A percentile compares a stretch with the other conserved stretches of the same genome.
phyloP scores from a whole-genome alignment of 495 filamentous ascomycete species.

The Penicillium verhagenii region DNA sequence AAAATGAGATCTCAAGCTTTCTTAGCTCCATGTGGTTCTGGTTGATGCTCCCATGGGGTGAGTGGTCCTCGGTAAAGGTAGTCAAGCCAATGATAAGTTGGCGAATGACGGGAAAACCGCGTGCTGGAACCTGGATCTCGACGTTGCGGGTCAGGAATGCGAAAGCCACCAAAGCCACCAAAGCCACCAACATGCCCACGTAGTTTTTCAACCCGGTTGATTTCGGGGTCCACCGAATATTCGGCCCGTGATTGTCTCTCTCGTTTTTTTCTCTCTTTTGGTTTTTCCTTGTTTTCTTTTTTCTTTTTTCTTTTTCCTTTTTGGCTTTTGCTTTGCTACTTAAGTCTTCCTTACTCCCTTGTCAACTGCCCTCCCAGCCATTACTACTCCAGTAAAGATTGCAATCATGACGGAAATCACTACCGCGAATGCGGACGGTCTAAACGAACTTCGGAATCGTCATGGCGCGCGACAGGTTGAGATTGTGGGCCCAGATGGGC shows the following conservation, averaged over 20 bases:
- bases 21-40: background rate
- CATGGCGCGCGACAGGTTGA: constrained; percentile 10
- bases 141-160: background rate
- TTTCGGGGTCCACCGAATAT: background rate
- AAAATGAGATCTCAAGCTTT: constrained; percentile 2
- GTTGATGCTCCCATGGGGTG: background rate
- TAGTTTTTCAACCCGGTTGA: background rate
- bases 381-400: too few species aligned
- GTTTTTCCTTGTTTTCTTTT: background rate
- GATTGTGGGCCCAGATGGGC: constrained; percentile 13
- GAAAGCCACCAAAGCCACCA: background rate
- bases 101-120: background rate
- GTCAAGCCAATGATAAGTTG: background rate
- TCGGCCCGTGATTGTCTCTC: constrained; percentile 2
- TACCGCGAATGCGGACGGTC: background rate
- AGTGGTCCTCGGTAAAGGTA: background rate
- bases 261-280: background rate
- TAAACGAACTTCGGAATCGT: constrained; percentile 10
- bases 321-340: too few species aligned
- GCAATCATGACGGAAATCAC: background rate
- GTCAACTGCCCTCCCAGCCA: too few species aligned
- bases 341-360: too few species aligned
- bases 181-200: background rate
- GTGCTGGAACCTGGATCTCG: background rate
- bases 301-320: background rate